Conservation (phyloP, 352 stramenopile species). For the Halophytophthora batemanensis region DNA sequence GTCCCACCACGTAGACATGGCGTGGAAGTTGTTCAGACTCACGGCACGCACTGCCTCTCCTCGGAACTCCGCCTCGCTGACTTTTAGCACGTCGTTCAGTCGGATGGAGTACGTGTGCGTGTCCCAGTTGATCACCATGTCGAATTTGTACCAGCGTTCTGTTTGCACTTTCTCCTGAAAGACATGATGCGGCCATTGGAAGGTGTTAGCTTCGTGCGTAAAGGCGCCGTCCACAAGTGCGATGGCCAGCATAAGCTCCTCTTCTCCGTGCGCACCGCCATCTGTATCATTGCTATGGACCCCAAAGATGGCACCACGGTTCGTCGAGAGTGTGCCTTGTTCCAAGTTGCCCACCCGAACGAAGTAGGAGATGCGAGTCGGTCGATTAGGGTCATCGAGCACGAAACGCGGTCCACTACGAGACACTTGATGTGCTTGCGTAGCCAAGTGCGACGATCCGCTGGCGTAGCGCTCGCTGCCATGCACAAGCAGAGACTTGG, state of each 20-base stretch:
- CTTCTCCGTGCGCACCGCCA: slow-evolving; percentile 16
- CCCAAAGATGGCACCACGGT: slow-evolving; percentile 66
- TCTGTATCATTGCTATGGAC: slow-evolving; percentile 25
- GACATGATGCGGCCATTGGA: slow-evolving; percentile 40
- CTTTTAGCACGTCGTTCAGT: slow-evolving; percentile 89
- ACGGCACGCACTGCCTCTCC: slow-evolving; percentile 41
- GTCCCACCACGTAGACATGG: slow-evolving; percentile 92
- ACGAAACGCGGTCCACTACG: slow-evolving; percentile 51
- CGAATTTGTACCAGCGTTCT: slow-evolving; percentile 94
- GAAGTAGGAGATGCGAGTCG: slow-evolving; percentile 78
- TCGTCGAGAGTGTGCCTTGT: slow-evolving; percentile 36
- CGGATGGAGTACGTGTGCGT: slow-evolving; percentile 77
- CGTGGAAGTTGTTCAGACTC: slow-evolving; percentile 82
- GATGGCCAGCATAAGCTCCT: slow-evolving; percentile 64
- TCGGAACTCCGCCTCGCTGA: slow-evolving; percentile 53
- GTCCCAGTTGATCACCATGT: slow-evolving; percentile 90
- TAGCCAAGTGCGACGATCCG: slow-evolving; percentile 25
- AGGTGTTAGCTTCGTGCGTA: slow-evolving; percentile 69
- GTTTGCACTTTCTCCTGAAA: slow-evolving; percentile 58
- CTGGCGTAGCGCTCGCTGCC: slow-evolving; percentile 34
- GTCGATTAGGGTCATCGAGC: slow-evolving; percentile 19
- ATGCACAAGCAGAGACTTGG: slow-evolving; percentile 67
- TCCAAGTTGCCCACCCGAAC: slow-evolving; percentile 53
- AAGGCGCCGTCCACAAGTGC: slow-evolving; percentile 67
- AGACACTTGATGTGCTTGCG: slow-evolving; percentile 18